Evolutionary conservation across 345 rosid genomes (phyloP), one percentile per base, ranked within the genome.

Genomic region (Salix exigua): DNA sequence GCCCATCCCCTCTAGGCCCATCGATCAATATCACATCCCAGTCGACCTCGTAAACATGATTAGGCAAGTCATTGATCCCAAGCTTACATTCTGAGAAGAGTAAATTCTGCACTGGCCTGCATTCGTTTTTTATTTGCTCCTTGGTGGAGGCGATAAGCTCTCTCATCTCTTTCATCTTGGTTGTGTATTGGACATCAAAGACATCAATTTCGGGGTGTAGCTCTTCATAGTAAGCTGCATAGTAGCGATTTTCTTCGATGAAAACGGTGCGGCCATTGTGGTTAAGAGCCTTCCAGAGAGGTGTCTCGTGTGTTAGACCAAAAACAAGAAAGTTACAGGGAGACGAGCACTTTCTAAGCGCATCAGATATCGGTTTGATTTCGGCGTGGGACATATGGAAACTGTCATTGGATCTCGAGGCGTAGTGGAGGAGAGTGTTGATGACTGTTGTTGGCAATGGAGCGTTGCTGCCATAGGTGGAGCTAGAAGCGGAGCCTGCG

Each of bases 21-120:
- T 93, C 99, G 7, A 96, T 87, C 60, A 96, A 73, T 17, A 96
- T 96, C 74, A 96, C 93, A 75, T 96, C 99, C 99, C 99, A 96
- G 14, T 90, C 97, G 14, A 96, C 91, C 77, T 93, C 98, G 11
- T 96, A 96, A 2, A 96, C 97, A 46, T 91, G 97, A 78, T 96
- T 96, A 0, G 99, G 98, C 82, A 96, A 79, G 77, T 96, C 99
- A 25, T 96, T 96, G 58, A 96, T 80, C 18, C 96, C 97, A 0
- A 96, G 85, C 76, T 84, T 89, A 71, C 98, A 96, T 31, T 96
- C 98, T 0, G 98, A 96, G 84, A 96, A 96, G 25, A 96, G 78
- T 11, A 96, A 83, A 76, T 93, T 96, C 80, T 96, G 99, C 12
- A 96, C 98, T 0, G 98, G 98, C 74, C 92, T 84, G 73, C 99